These are phyloP conservation scores for Alternaria gaisen DNA, from an alignment of 2,329 filamentous ascomycete species.

Conservation along the genomic window DNA sequence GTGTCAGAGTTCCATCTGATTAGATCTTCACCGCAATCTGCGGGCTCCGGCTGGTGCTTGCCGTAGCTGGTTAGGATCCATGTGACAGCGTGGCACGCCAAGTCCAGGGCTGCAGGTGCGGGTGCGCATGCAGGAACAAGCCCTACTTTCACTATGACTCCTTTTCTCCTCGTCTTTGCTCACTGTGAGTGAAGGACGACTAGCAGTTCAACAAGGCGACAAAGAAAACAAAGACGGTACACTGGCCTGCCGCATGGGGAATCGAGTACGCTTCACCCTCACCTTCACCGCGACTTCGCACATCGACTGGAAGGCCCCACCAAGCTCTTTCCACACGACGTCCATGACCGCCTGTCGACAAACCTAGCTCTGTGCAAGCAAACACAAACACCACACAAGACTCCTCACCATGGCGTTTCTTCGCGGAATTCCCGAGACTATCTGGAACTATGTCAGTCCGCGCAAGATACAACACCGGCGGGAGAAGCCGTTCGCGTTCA, in stretches of 20 bases:
- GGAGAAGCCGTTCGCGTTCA: conserved; percentile 52
- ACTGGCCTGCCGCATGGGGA: conserved; percentile 14
- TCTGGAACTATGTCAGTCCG: conserved; percentile 56
- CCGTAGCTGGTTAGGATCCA: conserved; percentile 1
- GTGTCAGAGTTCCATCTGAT: conserved; percentile 36
- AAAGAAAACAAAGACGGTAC: conserved; percentile 23
- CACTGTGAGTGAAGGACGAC: conserved; percentile 11
- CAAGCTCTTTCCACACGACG: background rate
- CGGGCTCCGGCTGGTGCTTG: background rate
- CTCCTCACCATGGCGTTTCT: conserved; percentile 41
- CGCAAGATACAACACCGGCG: conserved; percentile 50
- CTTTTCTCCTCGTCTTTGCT: conserved; percentile 24
- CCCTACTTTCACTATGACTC: conserved; percentile 32
- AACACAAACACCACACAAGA: background rate
- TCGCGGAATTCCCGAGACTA: conserved; percentile 44
- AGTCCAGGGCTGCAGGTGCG: conserved; percentile 17
- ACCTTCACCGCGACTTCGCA: conserved; percentile 25
- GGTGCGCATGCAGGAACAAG: conserved; percentile 14
- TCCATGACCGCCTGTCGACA: background rate
- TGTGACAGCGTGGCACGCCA: conserved; percentile 21
- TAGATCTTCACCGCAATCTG: conserved; percentile 28
- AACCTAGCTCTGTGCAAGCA: background rate
- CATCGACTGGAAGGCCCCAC: conserved; percentile 4
- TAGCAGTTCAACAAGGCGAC: conserved; percentile 9
- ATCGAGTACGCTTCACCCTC: conserved; percentile 23